Base-by-base conservation (phyloP, 495 filamentous ascomycete species). In the Cercophora samala region DNA sequence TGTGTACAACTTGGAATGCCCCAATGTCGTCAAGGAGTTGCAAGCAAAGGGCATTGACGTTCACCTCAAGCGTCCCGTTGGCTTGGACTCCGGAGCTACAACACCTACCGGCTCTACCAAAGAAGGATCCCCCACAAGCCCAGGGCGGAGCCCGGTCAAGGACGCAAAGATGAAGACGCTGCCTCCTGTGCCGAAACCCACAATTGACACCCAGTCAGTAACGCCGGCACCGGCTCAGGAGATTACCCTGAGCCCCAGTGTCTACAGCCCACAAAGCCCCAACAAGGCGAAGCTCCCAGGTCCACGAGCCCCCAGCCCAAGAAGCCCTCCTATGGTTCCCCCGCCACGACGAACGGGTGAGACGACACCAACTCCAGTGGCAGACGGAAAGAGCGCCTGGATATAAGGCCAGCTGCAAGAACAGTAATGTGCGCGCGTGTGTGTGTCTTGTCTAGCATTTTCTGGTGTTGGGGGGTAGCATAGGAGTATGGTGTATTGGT, bases 181-280 rank as follows among this genome's bases (percentile, higher is more conserved):
- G 5, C 79, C 78, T 25, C 68, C 76, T 9, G 73, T 75, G 1
- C 76, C 79, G 46, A 67, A 21, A 23, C 26, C 42, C 53, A 24
- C 26, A 18, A 64, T 66, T 24, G 46, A 66, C 55, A 64, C 46
- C 56, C 61, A 63, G 17, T 22, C 59, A 4, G 22, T 21, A 24
- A 46, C 2, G 26, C 60, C 52, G 37, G 66, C 67, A 5, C 64
- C 52, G 13, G 68, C 70, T 11, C 67, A 72, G 5, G 64, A 72
- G 58, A 23, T 69, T 19, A 82, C 75, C 0, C 73, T 83, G 9
- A 81, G 72, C 19, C 77, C 81, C 1, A 75, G 72, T 2, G 74
- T 82, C 59, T 83, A 82, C 63, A 70, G 71, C 55, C 80, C 79
- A 2, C 68, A 72, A 0, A 81, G 76, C 26, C 79, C 80, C 2